phyloP scores from a whole-genome alignment of 108 stramenopile species.

The Pseudonitzschia multistriata region DNA sequence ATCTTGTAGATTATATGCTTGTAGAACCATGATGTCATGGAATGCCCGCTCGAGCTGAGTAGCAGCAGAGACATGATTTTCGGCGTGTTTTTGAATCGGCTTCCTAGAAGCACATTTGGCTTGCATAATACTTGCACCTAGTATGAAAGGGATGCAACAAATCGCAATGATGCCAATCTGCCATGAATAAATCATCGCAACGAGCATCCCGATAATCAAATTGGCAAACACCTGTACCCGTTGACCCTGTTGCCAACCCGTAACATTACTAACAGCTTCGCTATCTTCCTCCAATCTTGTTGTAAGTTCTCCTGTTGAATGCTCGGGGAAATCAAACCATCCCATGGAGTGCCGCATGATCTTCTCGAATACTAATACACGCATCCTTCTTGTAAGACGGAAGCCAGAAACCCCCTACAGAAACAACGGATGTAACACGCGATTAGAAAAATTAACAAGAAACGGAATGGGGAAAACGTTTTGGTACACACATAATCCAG shows the following conservation, averaged over 20 bases:
- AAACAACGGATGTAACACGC: neutral
- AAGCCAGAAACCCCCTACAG: slow-evolving; percentile 1
- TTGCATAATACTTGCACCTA: slow-evolving; percentile 57
- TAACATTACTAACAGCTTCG: slow-evolving; percentile 4
- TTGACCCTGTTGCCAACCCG: slow-evolving; percentile 13
- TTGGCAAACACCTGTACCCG: slow-evolving; percentile 28
- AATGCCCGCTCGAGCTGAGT: slow-evolving; percentile 4
- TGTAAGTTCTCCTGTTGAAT: slow-evolving; percentile 3
- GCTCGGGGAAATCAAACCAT: slow-evolving; percentile 11
- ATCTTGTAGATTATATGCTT: slow-evolving; percentile 9
- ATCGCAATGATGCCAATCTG: slow-evolving; percentile 65
- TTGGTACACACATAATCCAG: neutral
- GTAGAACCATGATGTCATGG: slow-evolving; percentile 1
- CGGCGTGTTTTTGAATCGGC: neutral
- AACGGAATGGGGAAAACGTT: neutral
- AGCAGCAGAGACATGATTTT: slow-evolving; percentile 4
- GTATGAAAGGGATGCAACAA: slow-evolving; percentile 64
- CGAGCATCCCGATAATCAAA: slow-evolving; percentile 47
- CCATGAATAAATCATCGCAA: slow-evolving; percentile 45
- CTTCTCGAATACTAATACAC: neutral
- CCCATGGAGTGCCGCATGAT: slow-evolving; percentile 1
- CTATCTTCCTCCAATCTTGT: neutral
- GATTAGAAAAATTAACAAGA: neutral
- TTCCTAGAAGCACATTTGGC: slow-evolving; percentile 41
- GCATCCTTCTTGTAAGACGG: slow-evolving; percentile 7